Conservation (phyloP, 2,329 filamentous ascomycete species). For the Microdochium trichocladiopsis region DNA sequence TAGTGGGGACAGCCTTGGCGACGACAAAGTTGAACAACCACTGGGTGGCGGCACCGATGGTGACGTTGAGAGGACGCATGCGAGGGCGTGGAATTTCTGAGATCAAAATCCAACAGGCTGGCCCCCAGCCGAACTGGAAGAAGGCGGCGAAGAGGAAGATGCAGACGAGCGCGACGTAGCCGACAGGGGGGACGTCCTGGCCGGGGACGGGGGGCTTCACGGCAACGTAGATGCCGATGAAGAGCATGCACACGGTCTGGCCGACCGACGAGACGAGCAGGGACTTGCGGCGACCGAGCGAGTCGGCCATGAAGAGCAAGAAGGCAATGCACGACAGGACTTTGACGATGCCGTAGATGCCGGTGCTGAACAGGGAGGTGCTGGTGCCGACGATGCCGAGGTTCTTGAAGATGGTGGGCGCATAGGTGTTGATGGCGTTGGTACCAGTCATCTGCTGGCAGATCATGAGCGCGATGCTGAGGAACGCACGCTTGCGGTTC, state of each 20-base stretch:
- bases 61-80: slow-evolving; percentile 41
- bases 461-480: slow-evolving; percentile 55
- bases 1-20: slow-evolving; percentile 54
- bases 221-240: slow-evolving; percentile 59
- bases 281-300: slow-evolving; percentile 45
- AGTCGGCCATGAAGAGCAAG: slow-evolving; percentile 53
- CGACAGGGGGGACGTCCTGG: slow-evolving; percentile 46
- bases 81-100: slow-evolving; percentile 59
- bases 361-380: slow-evolving; percentile 52
- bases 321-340: slow-evolving; percentile 50
- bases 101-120: slow-evolving; percentile 57
- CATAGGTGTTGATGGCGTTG: slow-evolving; percentile 26
- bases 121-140: slow-evolving; percentile 61
- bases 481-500: slow-evolving; percentile 57
- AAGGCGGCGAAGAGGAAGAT: slow-evolving; percentile 63
- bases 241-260: slow-evolving; percentile 56
- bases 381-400: slow-evolving; percentile 34
- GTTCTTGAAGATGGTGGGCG: slow-evolving; percentile 22
- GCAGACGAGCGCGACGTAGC: slow-evolving; percentile 59
- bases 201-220: slow-evolving; percentile 44
- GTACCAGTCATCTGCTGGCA: slow-evolving; percentile 67
- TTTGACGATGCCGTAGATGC: slow-evolving; percentile 57
- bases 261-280: slow-evolving; percentile 54
- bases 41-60: slow-evolving; percentile 53
- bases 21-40: slow-evolving; percentile 63